Base-by-base conservation (phyloP, 75 land plant species). In the Cunninghamia lanceolata region DNA sequence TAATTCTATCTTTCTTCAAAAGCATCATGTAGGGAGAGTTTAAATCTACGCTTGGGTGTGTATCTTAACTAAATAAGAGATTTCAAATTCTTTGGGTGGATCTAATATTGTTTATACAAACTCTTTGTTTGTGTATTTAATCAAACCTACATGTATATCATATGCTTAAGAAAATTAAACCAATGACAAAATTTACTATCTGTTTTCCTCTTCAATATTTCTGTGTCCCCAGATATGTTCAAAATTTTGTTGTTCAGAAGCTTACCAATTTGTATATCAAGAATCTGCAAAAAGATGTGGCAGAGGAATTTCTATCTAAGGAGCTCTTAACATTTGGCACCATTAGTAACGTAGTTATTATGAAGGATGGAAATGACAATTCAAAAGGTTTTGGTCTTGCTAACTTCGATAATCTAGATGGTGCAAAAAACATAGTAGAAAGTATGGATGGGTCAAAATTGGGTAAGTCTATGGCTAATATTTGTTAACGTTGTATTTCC, bases 341-440 rank as follows among this genome's bases (percentile, higher is more conserved):
- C 35, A 90, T 94, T 13, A n/a, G 85, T 17, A 94, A 89, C 56
- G 66, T 91, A 16, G 82, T 85, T 35, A 88, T 94, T 30, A 88
- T 89, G 87, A 93, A 84, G 82, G 94, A 93, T 87, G 92, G 87
- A 17, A 84, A 89, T 87, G 94, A 91, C 16, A 84, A 81, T 28
- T 89, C 94, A 53, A 93, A 85, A 76, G 96, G 96, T 7, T 94
- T 94, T 88, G 94, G 94, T n/a, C 93, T 94, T 86, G 93, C 92
- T 16, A n/a, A n/a, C n/a, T n/a, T n/a, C n/a, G n/a, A n/a, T n/a
- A n/a, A n/a, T n/a, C n/a, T n/a, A n/a, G n/a, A 93, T 74, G 94
- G 89, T 88, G 96, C 96, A 38, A 92, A 84, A 54, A 46, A 28
- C 1, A 94, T 94, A 19, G 43, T 88, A 82, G 93, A 93, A 54